phyloP scores from a whole-genome alignment of 768 basidiomycete species.

The Xerocomus potaroensis region DNA sequence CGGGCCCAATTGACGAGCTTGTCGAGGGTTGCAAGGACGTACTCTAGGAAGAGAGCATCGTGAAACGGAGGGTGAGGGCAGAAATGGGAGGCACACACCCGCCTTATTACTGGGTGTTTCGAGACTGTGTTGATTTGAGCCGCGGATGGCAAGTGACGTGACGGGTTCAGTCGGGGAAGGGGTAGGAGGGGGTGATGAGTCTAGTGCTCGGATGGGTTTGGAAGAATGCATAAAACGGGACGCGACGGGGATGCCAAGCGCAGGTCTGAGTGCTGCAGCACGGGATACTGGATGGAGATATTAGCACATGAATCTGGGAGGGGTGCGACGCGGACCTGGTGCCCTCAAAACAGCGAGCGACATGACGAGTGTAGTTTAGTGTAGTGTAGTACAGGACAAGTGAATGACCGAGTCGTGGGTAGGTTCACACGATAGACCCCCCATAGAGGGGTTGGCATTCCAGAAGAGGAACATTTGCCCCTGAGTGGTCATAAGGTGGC shows the following conservation, averaged over 20 bases:
- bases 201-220: slow-evolving; percentile 37
- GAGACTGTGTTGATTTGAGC: slow-evolving; percentile 80
- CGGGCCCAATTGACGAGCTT: slow-evolving; percentile 97
- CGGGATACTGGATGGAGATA: slow-evolving; percentile 17
- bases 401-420: no score
- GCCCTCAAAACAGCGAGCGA: slow-evolving; percentile 40
- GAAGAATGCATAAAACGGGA: slow-evolving; percentile 56
- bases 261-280: slow-evolving; percentile 43
- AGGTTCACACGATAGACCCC: slow-evolving; percentile 18
- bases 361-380: slow-evolving; percentile 28
- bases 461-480: background rate
- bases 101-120: slow-evolving; percentile 88
- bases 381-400: background rate
- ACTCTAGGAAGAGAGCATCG: slow-evolving; percentile 51
- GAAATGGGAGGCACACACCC: slow-evolving; percentile 44
- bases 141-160: slow-evolving; percentile 69
- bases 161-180: slow-evolving; percentile 49
- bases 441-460: slow-evolving; percentile 3
- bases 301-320: slow-evolving; percentile 29
- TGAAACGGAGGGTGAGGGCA: slow-evolving; percentile 1
- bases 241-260: slow-evolving; percentile 38
- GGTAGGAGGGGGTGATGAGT: slow-evolving; percentile 40
- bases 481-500: slow-evolving; percentile 6
- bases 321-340: slow-evolving; percentile 32
- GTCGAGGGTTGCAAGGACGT: slow-evolving; percentile 93